Base-by-base conservation (phyloP, 306 rosid species). In the Vicia faba region DNA sequence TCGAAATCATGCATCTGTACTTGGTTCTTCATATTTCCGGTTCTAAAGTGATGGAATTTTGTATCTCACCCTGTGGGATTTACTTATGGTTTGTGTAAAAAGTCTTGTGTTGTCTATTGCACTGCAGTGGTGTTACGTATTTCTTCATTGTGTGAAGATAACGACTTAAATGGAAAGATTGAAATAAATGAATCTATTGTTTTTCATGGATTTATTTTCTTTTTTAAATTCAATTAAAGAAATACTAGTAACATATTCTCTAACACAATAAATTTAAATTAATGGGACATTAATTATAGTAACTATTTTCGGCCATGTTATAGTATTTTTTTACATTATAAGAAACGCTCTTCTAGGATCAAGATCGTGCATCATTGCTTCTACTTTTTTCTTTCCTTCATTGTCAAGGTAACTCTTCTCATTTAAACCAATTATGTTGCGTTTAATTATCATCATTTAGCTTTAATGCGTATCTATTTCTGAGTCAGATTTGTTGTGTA, bases 1-100 rank as follows among this genome's bases (percentile, higher is more conserved):
- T 49, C 71, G 53, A 78, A 82, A 89, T 40, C 91, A 88, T 64
- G 74, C 88, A 7, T 93, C 96, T 64, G 84, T 93, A 11, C 84
- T 89, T 16, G 81, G 87, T 60, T 82, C 96, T 29, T 83, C 95
- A 1, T 83, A 73, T 75, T 79, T 83, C 79, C 78, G 57, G 62
- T 54, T 78, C 76, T 92, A 66, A 86, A 40, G 71, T 2, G 54
- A 57, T 54, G 58, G 7, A 28, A 29, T 15, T 46, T 63, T 62
- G 44, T 46, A 16, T 26, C 7, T 12, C 18, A 8, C 15, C 39
- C 33, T 14, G 36, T 60, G 53, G 19, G 68, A 29, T 26, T 53
- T 16, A 8, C 36, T 16, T 39, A 26, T 33, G 31, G 62, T 38
- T 2, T 68, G 11, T 41, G 60, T 68, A 39, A 25, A 39, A 64